These are phyloP conservation scores for Eucalyptus leucophloia DNA, from an alignment of 345 rosid species.

Conservation along the genomic window DNA sequence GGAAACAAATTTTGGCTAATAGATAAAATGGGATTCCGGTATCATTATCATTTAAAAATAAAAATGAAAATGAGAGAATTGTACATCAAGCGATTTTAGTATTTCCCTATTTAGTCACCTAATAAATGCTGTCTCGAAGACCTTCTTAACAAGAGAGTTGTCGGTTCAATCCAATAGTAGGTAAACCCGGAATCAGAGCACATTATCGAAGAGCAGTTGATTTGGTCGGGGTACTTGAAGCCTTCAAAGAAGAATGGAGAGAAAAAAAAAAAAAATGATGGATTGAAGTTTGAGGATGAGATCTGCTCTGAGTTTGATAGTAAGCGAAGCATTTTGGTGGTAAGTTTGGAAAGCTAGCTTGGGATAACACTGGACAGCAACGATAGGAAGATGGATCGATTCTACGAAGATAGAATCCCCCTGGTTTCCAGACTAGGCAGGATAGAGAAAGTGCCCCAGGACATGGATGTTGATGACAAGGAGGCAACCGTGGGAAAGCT, in stretches of 20 bases:
- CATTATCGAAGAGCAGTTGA: background rate
- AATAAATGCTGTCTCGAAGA: background rate
- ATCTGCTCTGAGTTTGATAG: background rate
- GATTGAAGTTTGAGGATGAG: background rate
- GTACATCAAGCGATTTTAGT: background rate
- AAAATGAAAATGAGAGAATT: background rate
- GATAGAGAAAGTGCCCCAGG: background rate
- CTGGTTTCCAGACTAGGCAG: background rate
- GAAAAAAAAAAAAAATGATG: background rate
- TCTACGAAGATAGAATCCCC: background rate
- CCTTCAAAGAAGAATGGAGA: background rate
- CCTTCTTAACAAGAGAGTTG: background rate
- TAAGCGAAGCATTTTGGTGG: background rate
- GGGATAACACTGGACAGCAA: background rate
- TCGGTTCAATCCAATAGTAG: background rate
- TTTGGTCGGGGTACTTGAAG: background rate
- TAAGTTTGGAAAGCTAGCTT: background rate
- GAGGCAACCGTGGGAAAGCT: background rate
- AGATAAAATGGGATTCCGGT: too few species aligned
- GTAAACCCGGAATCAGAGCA: background rate
- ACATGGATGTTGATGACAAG: background rate
- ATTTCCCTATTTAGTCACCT: background rate
- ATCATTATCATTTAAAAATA: too few species aligned
- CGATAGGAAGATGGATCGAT: background rate
- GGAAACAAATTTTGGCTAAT: background rate